Evolutionary conservation across 768 basidiomycete species (phyloP), one percentile per base, ranked within the genome.

Genomic region (Podaxis sp.): DNA sequence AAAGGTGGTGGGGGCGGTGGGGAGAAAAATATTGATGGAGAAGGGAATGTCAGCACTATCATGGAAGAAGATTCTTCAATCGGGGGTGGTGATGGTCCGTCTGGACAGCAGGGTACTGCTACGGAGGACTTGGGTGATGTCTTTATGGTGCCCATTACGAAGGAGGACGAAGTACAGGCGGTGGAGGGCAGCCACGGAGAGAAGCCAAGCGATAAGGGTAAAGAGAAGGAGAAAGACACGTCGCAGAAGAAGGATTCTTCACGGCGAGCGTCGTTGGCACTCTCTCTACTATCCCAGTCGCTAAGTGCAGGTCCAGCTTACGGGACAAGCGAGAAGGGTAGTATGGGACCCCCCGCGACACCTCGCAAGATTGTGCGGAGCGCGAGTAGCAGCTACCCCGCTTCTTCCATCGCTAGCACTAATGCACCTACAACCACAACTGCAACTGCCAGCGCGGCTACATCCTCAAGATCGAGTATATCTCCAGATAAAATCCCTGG

Each of bases 241-340:
- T 36, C 63, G 25, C 73, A 73, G 72, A 68, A 68, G 50, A 69
- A 65, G 18, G 70, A 79, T 63, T 77, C 79, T 3, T 82, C 82
- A 28, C 73, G 82, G 47, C 73, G 85, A 42, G 83, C 84, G 4
- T 87, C 86, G 27, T 69, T 82, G 68, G 84, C 85, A 0, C 52
- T 82, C 82, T 23, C 82, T 85, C 58, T 78, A 82, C 3, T 79
- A 89, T 82, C 87, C 2, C 82, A 85, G 66, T 90, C 88, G 4
- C 67, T 89, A 36, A 81, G 76, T n/a, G 72, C 75, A 3, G 66
- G 84, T 32, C 82, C 83, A 16, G 44, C 65, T 75, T 46, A 76
- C 78, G 2, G 36, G 50, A 69, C 74, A 9, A 72, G 67, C 57
- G 64, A 58, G 18, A 66, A 66, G 61, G 72, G 73, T 13, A 54